phyloP scores from a whole-genome alignment of 306 rosid genomes.

The Cicer pinnatifidum region DNA sequence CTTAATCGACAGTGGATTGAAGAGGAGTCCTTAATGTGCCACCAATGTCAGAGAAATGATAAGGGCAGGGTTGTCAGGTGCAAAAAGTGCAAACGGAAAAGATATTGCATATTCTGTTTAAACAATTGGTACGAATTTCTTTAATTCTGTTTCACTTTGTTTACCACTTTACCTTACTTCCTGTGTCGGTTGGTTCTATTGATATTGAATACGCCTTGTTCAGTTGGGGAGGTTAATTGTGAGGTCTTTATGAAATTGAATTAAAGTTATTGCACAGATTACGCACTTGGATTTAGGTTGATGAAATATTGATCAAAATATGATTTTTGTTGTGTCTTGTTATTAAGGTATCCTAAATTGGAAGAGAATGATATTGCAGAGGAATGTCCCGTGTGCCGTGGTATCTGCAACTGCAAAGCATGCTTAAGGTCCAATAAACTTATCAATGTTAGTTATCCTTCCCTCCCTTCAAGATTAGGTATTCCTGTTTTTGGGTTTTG shows the following conservation, averaged over 20 bases:
- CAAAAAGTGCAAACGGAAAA: constrained; percentile 51
- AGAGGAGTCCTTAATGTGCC: constrained; percentile 69
- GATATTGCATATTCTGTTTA: constrained; percentile 65
- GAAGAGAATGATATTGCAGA: constrained; percentile 59
- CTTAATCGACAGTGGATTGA: constrained; percentile 51
- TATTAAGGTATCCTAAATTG: constrained; percentile 71
- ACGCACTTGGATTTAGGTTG: neutral
- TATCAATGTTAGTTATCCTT: constrained; percentile 48
- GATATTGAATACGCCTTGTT: constrained; percentile 18
- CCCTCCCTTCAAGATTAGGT: constrained; percentile 4
- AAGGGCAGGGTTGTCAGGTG: constrained; percentile 78
- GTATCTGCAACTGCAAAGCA: constrained; percentile 93
- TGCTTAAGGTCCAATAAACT: constrained; percentile 61
- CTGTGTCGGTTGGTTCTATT: neutral
- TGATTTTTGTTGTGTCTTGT: constrained; percentile 37
- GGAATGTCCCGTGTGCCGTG: constrained; percentile 73
- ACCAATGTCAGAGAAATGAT: constrained; percentile 90
- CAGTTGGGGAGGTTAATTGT: neutral
- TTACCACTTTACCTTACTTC: neutral
- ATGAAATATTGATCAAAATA: neutral
- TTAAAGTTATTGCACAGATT: neutral
- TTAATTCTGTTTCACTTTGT: constrained; percentile 1
- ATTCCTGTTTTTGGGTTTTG: neutral
- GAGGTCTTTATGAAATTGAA: neutral
- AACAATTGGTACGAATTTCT: constrained; percentile 53